Conservation (phyloP, 495 filamentous ascomycete species). For the Hyaloscypha hepaticicola region DNA sequence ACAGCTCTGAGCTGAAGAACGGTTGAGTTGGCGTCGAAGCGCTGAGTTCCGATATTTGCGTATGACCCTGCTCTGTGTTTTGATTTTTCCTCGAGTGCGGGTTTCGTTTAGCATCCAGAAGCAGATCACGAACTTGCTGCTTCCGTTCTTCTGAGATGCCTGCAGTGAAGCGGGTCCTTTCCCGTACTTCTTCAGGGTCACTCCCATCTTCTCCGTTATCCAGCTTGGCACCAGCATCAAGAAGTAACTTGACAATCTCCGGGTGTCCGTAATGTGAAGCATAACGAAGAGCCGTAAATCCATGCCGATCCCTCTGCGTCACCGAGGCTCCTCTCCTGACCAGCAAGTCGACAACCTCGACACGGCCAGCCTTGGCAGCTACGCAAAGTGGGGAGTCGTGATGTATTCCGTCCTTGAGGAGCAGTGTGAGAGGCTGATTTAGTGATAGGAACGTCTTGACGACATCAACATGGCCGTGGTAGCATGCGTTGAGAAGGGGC, state of each 20-base stretch:
- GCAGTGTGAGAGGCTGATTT: background rate
- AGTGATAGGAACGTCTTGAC: background rate
- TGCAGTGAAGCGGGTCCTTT: background rate
- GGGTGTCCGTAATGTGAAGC: conserved; percentile 43
- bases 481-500: conserved; percentile 33
- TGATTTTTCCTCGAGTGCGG: background rate
- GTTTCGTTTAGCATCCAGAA: background rate
- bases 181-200: background rate
- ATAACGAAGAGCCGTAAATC: conserved; percentile 43
- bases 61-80: background rate
- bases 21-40: background rate
- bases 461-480: conserved; percentile 1
- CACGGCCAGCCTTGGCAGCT: background rate
- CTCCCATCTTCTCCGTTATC: background rate
- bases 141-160: background rate
- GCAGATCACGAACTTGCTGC: background rate
- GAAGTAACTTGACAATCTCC: conserved; percentile 34
- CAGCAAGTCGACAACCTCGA: conserved; percentile 39
- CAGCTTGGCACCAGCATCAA: conserved; percentile 14
- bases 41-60: background rate
- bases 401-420: too few species aligned
- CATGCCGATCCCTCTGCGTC: conserved; percentile 41
- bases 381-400: conserved; percentile 7
- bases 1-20: too few species aligned
- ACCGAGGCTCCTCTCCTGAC: conserved; percentile 40